These are phyloP conservation scores for Eucalyptus marginata DNA, from an alignment of 345 rosid species.

Conservation along the genomic window DNA sequence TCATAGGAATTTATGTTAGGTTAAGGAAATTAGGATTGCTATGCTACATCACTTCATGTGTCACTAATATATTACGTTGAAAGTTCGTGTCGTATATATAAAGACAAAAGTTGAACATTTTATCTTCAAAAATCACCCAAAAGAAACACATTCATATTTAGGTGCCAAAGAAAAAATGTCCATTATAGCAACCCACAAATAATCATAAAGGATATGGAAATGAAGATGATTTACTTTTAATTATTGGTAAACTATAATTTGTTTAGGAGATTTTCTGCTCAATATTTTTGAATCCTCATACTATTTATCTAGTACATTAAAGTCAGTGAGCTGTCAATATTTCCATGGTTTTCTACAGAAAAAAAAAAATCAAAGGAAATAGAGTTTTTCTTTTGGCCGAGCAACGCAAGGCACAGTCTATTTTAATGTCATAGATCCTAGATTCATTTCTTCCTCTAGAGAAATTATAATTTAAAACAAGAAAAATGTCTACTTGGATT, in stretches of 20 bases:
- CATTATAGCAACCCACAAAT: neutral
- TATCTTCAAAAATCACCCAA: neutral
- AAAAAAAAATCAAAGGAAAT: neutral
- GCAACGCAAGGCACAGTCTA: neutral
- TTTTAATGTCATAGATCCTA: neutral
- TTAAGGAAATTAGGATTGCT: neutral
- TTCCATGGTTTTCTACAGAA: neutral
- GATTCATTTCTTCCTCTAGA: neutral
- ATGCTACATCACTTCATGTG: neutral
- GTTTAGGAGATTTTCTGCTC: neutral
- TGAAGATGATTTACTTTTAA: neutral
- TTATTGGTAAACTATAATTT: neutral
- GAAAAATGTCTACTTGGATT: neutral
- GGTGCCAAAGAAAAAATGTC: neutral
- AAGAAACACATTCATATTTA: neutral
- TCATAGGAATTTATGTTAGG: neutral
- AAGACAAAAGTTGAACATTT: neutral
- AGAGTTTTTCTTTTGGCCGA: neutral
- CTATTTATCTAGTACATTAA: neutral
- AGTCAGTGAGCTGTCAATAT: neutral
- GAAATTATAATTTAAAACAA: neutral
- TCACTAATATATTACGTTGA: neutral
- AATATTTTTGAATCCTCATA: neutral
- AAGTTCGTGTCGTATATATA: neutral
- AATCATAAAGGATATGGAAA: neutral